Percentiles rank a stretch among this genome's conserved stretches.
phyloP scores from a whole-genome alignment of 192 early-diverging fungal genomes.

The Coemansia sp. region DNA sequence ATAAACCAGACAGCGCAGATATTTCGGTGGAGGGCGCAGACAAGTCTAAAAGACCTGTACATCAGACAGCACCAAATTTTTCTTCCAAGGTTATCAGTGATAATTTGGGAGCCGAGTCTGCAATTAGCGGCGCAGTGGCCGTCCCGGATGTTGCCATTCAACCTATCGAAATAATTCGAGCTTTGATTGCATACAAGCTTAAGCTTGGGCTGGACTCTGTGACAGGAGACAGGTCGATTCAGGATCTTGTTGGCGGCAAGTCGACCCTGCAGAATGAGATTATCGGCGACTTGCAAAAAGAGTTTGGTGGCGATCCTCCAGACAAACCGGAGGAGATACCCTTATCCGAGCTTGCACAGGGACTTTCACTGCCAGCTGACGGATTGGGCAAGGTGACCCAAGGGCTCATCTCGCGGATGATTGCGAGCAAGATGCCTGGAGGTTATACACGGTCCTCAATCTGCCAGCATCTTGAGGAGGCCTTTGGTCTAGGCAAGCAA shows the following conservation, averaged over 20 bases:
- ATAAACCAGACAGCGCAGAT: slow-evolving; percentile 21
- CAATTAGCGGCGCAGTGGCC: slow-evolving; percentile 32
- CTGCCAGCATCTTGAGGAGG: slow-evolving; percentile 67
- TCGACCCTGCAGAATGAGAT: slow-evolving; percentile 97
- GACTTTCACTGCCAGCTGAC: slow-evolving; percentile 61
- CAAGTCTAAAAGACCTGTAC: slow-evolving; percentile 20
- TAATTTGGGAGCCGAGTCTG: neutral
- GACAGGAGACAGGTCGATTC: slow-evolving; percentile 60
- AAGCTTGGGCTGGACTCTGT: slow-evolving; percentile 79
- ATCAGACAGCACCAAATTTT: neutral
- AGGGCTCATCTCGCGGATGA: slow-evolving; percentile 74
- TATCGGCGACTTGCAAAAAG: slow-evolving; percentile 89
- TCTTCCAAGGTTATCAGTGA: neutral
- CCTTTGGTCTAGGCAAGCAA: slow-evolving; percentile 74
- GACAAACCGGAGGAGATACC: slow-evolving; percentile 93
- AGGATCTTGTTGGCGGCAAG: slow-evolving; percentile 94
- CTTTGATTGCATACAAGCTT: slow-evolving; percentile 85
- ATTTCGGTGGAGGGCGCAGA: neutral
- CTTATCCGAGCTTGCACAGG: slow-evolving; percentile 73
- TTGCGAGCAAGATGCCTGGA: slow-evolving; percentile 89
- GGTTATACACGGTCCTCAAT: slow-evolving; percentile 79
- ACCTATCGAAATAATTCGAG: slow-evolving; percentile 74
- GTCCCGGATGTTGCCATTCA: slow-evolving; percentile 53
- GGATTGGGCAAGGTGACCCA: slow-evolving; percentile 80
- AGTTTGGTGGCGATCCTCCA: slow-evolving; percentile 78